Base-by-base conservation (phyloP, 176 grass and related monocot species). In the Eleusine indica region DNA sequence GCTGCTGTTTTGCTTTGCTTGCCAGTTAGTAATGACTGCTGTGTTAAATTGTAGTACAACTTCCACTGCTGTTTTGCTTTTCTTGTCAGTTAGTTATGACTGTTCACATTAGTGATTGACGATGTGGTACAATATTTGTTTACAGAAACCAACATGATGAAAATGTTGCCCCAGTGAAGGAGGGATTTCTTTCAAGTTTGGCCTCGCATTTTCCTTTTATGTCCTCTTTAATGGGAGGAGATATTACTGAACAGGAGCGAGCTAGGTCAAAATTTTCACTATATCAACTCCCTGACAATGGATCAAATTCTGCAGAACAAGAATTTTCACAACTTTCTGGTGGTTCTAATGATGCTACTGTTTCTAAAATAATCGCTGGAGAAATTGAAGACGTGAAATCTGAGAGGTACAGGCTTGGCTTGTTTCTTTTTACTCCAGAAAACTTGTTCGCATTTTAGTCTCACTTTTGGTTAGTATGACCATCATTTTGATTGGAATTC, bases 191-290 rank as follows among this genome's bases (percentile, higher is more conserved):
- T 78, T 90, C 87, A 57, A 91, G 70, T 75, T 70, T 95, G 64
- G 87, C 89, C 58, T 79, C 62, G 25, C 85, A 64, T 80, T 84
- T 95, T 87, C 96, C 85, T 66, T 91, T 98, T 84, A 76, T 95
- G 62, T 89, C 89, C 49, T 91, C 88, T 76, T 68, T 98, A 82
- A 83, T 93, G 68, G 75, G 86, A 83, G 80, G 85, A 81, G 87
- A 87, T 81, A 77, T 82, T 58, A 57, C 73, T 37, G 82, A 84
- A 56, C 35, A 74, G 53, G 68, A 84, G 73, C 43, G 80, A 66
- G 68, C 70, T 80, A 47, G 22, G 17, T 21, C 46, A 6, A 79
- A 87, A 32, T 75, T 79, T 87, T 87, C 87, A 66, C 58, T 63
- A 73, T 62, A 69, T 40, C 40, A 47, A 52, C 42, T 54, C 39